Percentiles rank a stretch among this genome's conserved stretches.
Evolutionary conservation across 352 stramenopile species (phyloP).

Genomic region (Lagenidium sp.): DNA sequence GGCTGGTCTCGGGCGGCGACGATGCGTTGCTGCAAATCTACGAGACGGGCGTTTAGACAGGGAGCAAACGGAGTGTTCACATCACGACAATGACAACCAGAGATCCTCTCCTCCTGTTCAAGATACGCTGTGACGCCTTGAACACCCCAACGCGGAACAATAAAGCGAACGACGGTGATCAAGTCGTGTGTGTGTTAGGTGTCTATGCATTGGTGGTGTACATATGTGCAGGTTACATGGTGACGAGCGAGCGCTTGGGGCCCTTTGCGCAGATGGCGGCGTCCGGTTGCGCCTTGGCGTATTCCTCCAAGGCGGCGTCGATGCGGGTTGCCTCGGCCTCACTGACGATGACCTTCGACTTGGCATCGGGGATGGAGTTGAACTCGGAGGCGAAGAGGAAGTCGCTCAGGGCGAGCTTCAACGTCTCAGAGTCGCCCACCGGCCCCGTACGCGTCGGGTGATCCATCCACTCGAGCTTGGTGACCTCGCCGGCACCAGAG

Average conservation of each 20-base stretch:
- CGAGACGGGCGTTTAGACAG: slow-evolving; percentile 69
- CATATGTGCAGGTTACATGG: no score
- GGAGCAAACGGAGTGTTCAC: no score
- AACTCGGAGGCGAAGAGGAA: slow-evolving; percentile 54
- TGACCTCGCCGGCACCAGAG: slow-evolving; percentile 20
- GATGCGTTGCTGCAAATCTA: slow-evolving; percentile 87
- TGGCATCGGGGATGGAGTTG: slow-evolving; percentile 20
- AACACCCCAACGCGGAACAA: no score
- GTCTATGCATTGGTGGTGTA: no score
- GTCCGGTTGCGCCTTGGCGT: slow-evolving; percentile 20
- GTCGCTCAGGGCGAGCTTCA: slow-evolving; percentile 46
- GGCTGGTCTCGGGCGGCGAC: slow-evolving; percentile 84
- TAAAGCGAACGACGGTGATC: no score
- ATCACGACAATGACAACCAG: no score
- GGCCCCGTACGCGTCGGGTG: slow-evolving; percentile 37
- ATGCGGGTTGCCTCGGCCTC: slow-evolving; percentile 38
- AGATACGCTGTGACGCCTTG: no score
- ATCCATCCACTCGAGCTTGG: slow-evolving; percentile 42
- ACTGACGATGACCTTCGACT: slow-evolving; percentile 25
- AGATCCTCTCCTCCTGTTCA: no score
- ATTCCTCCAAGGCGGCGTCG: slow-evolving; percentile 34
- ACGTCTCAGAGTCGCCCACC: slow-evolving; percentile 42
- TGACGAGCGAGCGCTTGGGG: slow-evolving; percentile 8
- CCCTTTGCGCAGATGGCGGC: slow-evolving; percentile 13
- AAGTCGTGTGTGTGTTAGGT: no score